Percentiles rank a stretch among this genome's conserved stretches.
Evolutionary conservation across 2,329 filamentous ascomycete genomes (phyloP).

Genomic region (Colletotrichum noveboracense): DNA sequence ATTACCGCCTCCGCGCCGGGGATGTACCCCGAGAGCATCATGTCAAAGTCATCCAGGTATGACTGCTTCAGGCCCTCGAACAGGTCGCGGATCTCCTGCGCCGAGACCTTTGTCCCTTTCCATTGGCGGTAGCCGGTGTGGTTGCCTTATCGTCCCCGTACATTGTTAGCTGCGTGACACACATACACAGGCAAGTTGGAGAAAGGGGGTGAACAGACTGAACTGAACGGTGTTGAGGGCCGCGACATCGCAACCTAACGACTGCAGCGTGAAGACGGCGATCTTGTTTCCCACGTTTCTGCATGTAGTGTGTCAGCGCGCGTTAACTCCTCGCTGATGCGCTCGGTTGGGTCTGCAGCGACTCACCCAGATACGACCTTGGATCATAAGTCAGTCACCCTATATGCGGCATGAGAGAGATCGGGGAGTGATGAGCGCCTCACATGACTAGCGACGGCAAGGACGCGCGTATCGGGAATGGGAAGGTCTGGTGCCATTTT

Average conservation of each 20-base stretch:
- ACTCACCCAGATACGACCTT: constrained; percentile 51
- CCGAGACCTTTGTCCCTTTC: constrained; percentile 82
- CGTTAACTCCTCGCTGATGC: neutral
- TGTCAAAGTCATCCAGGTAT: constrained; percentile 86
- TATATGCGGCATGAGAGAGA: constrained; percentile 14
- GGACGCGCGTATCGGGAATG: constrained; percentile 68
- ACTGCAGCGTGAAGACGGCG: constrained; percentile 92
- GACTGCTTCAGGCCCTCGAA: constrained; percentile 86
- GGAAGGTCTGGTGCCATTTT: constrained; percentile 46
- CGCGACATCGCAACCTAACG: constrained; percentile 90
- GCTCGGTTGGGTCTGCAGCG: neutral
- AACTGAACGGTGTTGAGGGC: constrained; percentile 97
- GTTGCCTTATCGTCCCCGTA: constrained; percentile 71
- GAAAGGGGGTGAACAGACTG: constrained; percentile 63
- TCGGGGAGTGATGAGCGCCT: constrained; percentile 35
- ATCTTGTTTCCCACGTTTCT: constrained; percentile 99
- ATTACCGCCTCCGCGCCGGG: constrained; percentile 85
- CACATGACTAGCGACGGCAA: constrained; percentile 96
- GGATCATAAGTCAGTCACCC: constrained; percentile 22
- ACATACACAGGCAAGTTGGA: neutral
- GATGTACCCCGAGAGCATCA: constrained; percentile 94
- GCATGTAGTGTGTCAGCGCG: neutral
- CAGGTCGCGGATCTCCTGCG: constrained; percentile 81
- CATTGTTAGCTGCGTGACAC: neutral
- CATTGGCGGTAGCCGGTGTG: constrained; percentile 92